Evolutionary conservation across 2,329 filamentous ascomycete species (phyloP).

Genomic region (Pseudovirgaria hyperparasitica): DNA sequence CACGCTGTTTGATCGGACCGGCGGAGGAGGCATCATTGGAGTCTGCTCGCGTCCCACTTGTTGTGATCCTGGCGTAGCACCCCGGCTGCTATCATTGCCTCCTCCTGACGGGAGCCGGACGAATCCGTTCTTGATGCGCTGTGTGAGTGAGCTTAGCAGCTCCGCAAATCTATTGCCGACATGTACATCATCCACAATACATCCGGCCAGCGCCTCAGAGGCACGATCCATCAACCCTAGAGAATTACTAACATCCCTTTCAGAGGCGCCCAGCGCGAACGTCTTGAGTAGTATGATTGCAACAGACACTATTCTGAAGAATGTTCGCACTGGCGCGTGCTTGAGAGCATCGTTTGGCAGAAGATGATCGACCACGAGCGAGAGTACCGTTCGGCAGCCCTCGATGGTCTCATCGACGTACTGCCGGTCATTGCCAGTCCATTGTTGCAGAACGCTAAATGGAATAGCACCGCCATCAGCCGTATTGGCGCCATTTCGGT

Average conservation of each 20-base stretch:
- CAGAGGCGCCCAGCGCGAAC: conserved; percentile 67
- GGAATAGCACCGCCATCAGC: conserved; percentile 31
- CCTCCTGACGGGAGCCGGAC: conserved; percentile 43
- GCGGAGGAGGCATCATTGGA: conserved; percentile 21
- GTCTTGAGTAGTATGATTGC: conserved; percentile 78
- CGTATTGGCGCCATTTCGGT: conserved; percentile 13
- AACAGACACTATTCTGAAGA: conserved; percentile 75
- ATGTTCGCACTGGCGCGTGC: conserved; percentile 71
- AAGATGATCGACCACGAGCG: conserved; percentile 64
- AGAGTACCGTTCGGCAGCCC: conserved; percentile 63
- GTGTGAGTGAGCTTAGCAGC: conserved; percentile 65
- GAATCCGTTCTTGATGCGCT: conserved; percentile 60
- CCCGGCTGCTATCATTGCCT: conserved; percentile 25
- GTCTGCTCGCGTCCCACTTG: conserved; percentile 11
- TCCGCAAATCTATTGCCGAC: conserved; percentile 75
- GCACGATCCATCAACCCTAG: conserved; percentile 64
- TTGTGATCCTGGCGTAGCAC: conserved; percentile 14
- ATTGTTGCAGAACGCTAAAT: conserved; percentile 31
- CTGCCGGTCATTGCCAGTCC: conserved; percentile 46
- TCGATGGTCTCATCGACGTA: conserved; percentile 62
- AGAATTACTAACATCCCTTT: conserved; percentile 63
- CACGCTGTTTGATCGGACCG: no score
- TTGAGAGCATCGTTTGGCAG: conserved; percentile 64
- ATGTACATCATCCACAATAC: conserved; percentile 75
- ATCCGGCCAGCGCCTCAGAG: conserved; percentile 60